Conservation (phyloP, 441 rosid genomes). For the Croton laevigatus region DNA sequence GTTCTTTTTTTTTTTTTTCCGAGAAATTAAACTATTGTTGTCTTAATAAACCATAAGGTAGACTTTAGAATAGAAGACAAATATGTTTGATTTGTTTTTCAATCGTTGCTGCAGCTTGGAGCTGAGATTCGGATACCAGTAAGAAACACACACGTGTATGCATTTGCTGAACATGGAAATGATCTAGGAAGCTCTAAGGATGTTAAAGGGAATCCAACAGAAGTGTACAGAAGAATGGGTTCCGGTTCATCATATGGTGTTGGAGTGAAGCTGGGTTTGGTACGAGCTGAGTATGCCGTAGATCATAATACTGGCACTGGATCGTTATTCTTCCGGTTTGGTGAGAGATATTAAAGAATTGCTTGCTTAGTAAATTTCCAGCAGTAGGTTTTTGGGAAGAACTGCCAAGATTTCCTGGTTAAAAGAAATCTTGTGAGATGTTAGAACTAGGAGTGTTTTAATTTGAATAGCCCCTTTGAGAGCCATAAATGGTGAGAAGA, state of each 20-base stretch:
- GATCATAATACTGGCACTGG: slow-evolving; percentile 90
- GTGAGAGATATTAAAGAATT: slow-evolving; percentile 68
- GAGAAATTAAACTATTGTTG: background rate
- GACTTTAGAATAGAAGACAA: slow-evolving; percentile 1
- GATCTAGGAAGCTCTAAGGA: slow-evolving; percentile 95
- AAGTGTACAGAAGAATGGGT: slow-evolving; percentile 88
- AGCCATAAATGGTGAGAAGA: slow-evolving; percentile 8
- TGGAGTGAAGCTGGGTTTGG: slow-evolving; percentile 84
- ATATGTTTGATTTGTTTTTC: slow-evolving; percentile 17
- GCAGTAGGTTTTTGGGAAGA: slow-evolving; percentile 12
- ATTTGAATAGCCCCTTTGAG: slow-evolving; percentile 15
- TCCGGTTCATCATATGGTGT: slow-evolving; percentile 90
- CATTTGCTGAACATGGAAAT: slow-evolving; percentile 94
- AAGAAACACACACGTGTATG: slow-evolving; percentile 74
- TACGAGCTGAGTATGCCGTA: slow-evolving; percentile 91
- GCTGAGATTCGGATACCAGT: slow-evolving; percentile 90
- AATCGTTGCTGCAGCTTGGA: slow-evolving; percentile 56
- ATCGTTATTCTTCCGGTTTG: slow-evolving; percentile 84
- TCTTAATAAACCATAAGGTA: background rate
- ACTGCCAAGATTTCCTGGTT: slow-evolving; percentile 4
- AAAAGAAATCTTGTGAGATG: slow-evolving; percentile 10
- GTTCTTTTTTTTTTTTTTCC: too few relatives aligned
- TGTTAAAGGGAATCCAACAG: slow-evolving; percentile 96
- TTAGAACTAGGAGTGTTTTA: slow-evolving; percentile 15
- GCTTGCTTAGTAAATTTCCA: slow-evolving; percentile 12